Conservation (phyloP, 2,329 filamentous ascomycete species). For the Kalmusia sp. region DNA sequence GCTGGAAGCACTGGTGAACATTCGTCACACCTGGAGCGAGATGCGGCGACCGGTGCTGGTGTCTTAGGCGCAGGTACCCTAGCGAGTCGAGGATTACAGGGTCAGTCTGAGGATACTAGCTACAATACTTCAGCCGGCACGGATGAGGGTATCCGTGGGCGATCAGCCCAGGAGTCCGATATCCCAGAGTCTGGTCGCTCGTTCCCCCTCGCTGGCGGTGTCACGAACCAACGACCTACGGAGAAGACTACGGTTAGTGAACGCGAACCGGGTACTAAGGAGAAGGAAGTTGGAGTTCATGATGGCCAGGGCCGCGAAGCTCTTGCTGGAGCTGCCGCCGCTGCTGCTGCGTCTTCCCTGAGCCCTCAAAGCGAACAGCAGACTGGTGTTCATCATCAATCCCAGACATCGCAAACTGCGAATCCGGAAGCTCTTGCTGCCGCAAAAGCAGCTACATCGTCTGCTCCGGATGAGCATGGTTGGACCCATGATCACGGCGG, state of each 20-base stretch:
- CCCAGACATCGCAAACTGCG: background rate
- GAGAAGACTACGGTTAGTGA: constrained; percentile 13
- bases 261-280: constrained; percentile 26
- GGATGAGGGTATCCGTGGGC: constrained; percentile 13
- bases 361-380: constrained; percentile 7
- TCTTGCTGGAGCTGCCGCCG: constrained; percentile 28
- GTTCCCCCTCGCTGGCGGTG: constrained; percentile 46
- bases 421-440: constrained; percentile 27
- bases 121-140: constrained; percentile 1
- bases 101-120: constrained; percentile 12
- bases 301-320: constrained; percentile 31
- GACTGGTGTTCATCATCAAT: constrained; percentile 1
- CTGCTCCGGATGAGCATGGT: constrained; percentile 4
- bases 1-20: constrained; percentile 2
- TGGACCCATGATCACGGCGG: constrained; percentile 4
- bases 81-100: constrained; percentile 12
- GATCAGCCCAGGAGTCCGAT: constrained; percentile 14
- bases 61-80: constrained; percentile 11
- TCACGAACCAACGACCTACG: constrained; percentile 22
- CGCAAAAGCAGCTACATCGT: constrained; percentile 19
- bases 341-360: constrained; percentile 9
- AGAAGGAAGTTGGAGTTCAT: constrained; percentile 18
- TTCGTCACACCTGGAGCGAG: constrained; percentile 1
- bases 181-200: constrained; percentile 28
- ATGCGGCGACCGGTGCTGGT: constrained; percentile 8